Conservation (phyloP, 2,329 filamentous ascomycete species). For the Exophiala sp. region DNA sequence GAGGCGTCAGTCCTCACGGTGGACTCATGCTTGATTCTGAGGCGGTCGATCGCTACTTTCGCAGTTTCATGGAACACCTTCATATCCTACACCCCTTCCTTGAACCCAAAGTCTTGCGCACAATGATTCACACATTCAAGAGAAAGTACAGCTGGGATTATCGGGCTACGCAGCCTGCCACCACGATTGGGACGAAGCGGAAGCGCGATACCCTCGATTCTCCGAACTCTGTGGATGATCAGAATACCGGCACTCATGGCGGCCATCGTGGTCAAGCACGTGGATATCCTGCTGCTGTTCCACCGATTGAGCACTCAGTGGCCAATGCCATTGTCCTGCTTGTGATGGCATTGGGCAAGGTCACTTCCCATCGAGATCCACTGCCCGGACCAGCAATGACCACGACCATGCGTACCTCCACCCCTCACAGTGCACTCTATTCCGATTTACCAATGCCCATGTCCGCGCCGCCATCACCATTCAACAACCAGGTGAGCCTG, state of each 20-base stretch:
- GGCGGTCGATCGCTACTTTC: conserved; percentile 50
- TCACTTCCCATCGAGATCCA: conserved; percentile 58
- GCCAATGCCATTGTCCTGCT: conserved; percentile 78
- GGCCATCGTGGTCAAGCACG: conserved; percentile 24
- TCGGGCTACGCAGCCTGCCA: conserved; percentile 9
- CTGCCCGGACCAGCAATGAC: conserved; percentile 48
- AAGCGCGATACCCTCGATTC: conserved; percentile 27
- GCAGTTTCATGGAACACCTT: conserved; percentile 58
- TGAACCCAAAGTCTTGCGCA: conserved; percentile 50
- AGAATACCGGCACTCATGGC: neutral
- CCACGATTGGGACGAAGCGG: conserved; percentile 23
- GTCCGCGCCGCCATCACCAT: conserved; percentile 27
- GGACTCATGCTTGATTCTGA: conserved; percentile 52
- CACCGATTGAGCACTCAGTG: conserved; percentile 56
- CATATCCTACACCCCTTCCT: conserved; percentile 64
- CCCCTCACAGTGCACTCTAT: conserved; percentile 28
- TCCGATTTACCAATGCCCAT: conserved; percentile 25
- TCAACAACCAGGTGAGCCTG: conserved; percentile 13
- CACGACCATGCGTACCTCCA: conserved; percentile 29
- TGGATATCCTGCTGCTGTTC: conserved; percentile 12
- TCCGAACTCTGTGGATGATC: conserved; percentile 19
- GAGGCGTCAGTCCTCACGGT: conserved; percentile 50
- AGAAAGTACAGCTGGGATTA: conserved; percentile 42
- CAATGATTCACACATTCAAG: conserved; percentile 53
- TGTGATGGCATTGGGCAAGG: conserved; percentile 80